A percentile compares a stretch with the other conserved stretches of the same genome.
Evolutionary conservation across 257 asterid species (phyloP).

Genomic region (Nicotiana noctiflora): DNA sequence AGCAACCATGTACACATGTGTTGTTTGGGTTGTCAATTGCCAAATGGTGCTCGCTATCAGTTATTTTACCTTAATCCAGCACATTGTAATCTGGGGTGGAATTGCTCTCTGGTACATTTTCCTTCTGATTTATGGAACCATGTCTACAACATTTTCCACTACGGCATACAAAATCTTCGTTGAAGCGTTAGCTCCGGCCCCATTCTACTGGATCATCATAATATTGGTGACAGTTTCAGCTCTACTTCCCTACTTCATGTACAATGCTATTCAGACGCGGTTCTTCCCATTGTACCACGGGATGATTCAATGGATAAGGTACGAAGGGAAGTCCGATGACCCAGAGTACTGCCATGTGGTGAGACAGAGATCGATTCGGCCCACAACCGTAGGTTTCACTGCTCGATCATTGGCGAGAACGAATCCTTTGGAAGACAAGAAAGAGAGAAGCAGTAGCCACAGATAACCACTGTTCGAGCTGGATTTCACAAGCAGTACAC

Average conservation of each 20-base stretch:
- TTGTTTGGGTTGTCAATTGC: conserved; percentile 90
- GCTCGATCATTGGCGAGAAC: conserved; percentile 85
- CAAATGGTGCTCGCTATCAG: conserved; percentile 84
- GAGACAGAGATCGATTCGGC: conserved; percentile 67
- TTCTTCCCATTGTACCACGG: conserved; percentile 69
- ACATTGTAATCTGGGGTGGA: conserved; percentile 83
- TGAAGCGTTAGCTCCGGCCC: conserved; percentile 69
- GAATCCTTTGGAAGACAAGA: conserved; percentile 39
- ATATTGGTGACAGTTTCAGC: conserved; percentile 35
- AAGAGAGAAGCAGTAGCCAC: not conserved
- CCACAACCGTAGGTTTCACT: conserved; percentile 75
- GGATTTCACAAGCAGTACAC: too few species aligned
- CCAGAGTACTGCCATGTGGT: conserved; percentile 62
- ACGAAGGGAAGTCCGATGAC: conserved; percentile 62
- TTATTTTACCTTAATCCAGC: conserved; percentile 85
- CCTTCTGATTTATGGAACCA: conserved; percentile 64
- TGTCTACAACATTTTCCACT: conserved; percentile 37
- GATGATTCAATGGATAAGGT: conserved; percentile 82
- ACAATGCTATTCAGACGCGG: conserved; percentile 34
- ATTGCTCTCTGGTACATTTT: conserved; percentile 74
- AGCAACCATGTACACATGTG: conserved; percentile 72
- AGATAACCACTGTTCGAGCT: conserved; percentile 8
- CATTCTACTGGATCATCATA: conserved; percentile 51
- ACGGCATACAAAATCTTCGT: conserved; percentile 66
- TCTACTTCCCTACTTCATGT: conserved; percentile 47